Percentiles rank a stretch among this genome's conserved stretches.
Evolutionary conservation across 78 protist species (phyloP).

Genomic region (Mantamonas sphyraenae): DNA sequence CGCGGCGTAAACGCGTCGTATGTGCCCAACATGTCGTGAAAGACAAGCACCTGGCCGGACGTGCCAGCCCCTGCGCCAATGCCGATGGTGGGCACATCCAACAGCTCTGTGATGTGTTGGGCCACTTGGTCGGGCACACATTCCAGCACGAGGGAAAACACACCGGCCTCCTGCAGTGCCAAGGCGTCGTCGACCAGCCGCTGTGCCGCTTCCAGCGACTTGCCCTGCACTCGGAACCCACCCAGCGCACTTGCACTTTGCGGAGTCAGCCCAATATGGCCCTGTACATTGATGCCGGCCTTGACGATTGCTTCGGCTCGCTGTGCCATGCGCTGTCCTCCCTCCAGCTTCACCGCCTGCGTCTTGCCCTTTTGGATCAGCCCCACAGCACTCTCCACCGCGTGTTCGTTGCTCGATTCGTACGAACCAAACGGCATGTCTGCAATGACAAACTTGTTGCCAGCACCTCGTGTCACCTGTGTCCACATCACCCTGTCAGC

Average conservation of each 20-base stretch:
- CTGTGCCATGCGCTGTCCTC: conserved; percentile 49
- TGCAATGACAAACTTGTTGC: conserved; percentile 62
- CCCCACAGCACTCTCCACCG: conserved; percentile 67
- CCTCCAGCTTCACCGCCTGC: conserved; percentile 86
- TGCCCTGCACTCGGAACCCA: conserved; percentile 73
- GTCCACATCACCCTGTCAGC: too few relatives aligned
- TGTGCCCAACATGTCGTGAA: conserved; percentile 76
- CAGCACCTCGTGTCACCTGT: conserved; percentile 57
- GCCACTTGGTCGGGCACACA: conserved; percentile 74
- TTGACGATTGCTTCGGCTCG: conserved; percentile 33
- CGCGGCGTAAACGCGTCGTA: conserved; percentile 51
- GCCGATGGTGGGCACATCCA: conserved; percentile 83
- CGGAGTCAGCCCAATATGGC: conserved; percentile 90
- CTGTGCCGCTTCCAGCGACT: conserved; percentile 13
- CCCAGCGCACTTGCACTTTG: conserved; percentile 67
- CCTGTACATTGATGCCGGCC: conserved; percentile 84
- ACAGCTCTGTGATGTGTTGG: conserved; percentile 37
- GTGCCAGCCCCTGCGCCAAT: conserved; percentile 85
- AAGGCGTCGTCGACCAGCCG: conserved; percentile 72
- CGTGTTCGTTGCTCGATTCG: conserved; percentile 42
- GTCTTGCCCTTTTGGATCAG: conserved; percentile 36
- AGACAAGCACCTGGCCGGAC: conserved; percentile 83
- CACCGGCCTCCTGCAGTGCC: conserved; percentile 82
- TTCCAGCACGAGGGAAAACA: conserved; percentile 76
- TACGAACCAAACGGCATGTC: conserved; percentile 91